Percentiles rank a stretch among this genome's conserved stretches.
Conservation (phyloP, 495 filamentous ascomycete species). For the Penicillium samsonianum region DNA sequence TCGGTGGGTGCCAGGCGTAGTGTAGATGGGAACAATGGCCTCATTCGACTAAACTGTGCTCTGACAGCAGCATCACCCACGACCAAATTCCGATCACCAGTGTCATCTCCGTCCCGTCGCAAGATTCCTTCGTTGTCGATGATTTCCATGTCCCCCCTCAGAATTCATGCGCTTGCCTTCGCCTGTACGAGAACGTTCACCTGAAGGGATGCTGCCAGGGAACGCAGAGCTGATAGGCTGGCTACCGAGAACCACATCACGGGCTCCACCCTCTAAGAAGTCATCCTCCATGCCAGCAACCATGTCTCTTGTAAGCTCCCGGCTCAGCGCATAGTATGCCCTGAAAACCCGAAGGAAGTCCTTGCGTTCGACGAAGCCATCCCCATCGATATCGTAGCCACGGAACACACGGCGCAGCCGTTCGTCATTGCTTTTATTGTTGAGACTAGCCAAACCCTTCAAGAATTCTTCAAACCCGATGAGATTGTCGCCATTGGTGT, state of each 20-base stretch:
- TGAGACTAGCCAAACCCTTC: conserved; percentile 77
- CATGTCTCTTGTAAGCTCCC: conserved; percentile 81
- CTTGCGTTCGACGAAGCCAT: conserved; percentile 82
- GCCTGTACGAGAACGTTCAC: conserved; percentile 56
- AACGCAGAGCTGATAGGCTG: conserved; percentile 77
- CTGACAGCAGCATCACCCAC: conserved; percentile 51
- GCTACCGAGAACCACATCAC: conserved; percentile 70
- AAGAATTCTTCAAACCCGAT: conserved; percentile 96
- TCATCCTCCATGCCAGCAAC: conserved; percentile 81
- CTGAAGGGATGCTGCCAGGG: conserved; percentile 63
- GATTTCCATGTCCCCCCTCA: conserved; percentile 64
- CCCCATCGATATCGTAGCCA: conserved; percentile 87
- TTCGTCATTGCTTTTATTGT: conserved; percentile 65
- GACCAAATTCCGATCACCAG: conserved; percentile 48
- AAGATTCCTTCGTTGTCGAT: conserved; percentile 54
- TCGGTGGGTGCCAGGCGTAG: conserved; percentile 27
- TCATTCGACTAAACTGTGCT: conserved; percentile 41
- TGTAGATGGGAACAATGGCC: conserved; percentile 43
- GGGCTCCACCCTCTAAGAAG: conserved; percentile 69
- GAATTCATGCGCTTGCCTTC: conserved; percentile 63
- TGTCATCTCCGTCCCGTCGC: conserved; percentile 48
- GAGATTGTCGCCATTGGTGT: conserved; percentile 80
- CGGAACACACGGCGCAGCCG: conserved; percentile 75
- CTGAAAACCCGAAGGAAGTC: conserved; percentile 93
- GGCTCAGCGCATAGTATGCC: conserved; percentile 83